Percentiles rank a stretch among this genome's conserved stretches.
phyloP scores from a whole-genome alignment of 2,329 filamentous ascomycete genomes.

The Aspergillus proliferans region DNA sequence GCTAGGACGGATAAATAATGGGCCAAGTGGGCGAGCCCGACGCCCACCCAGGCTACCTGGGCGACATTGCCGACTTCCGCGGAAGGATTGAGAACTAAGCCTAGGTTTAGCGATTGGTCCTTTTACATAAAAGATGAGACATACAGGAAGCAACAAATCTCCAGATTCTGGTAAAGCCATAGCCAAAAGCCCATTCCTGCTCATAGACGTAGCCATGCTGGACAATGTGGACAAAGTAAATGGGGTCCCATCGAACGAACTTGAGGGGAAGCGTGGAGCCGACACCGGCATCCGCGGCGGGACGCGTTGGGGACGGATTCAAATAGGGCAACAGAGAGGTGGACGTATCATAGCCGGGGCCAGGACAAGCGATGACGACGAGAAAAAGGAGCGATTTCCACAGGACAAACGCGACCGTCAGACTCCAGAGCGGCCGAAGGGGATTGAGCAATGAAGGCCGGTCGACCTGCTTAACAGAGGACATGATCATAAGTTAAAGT shows the following conservation, averaged over 20 bases:
- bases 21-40: slow-evolving; percentile 63
- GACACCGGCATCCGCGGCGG: not conserved
- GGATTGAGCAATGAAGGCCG: slow-evolving; percentile 18
- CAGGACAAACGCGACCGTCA: slow-evolving; percentile 40
- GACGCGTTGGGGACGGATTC: not conserved
- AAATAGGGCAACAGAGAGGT: slow-evolving; percentile 43
- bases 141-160: slow-evolving; percentile 31
- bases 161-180: slow-evolving; percentile 46
- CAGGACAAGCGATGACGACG: slow-evolving; percentile 47
- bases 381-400: slow-evolving; percentile 54
- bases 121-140: not conserved
- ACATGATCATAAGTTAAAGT: not conserved
- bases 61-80: slow-evolving; percentile 14
- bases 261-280: slow-evolving; percentile 28
- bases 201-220: slow-evolving; percentile 53
- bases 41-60: slow-evolving; percentile 47
- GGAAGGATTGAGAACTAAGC: slow-evolving; percentile 18
- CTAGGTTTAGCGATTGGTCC: slow-evolving; percentile 10
- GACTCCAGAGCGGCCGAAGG: slow-evolving; percentile 25
- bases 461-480: not conserved
- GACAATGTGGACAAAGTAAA: slow-evolving; percentile 54
- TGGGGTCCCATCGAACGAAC: slow-evolving; percentile 56
- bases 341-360: slow-evolving; percentile 59
- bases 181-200: slow-evolving; percentile 63
- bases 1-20: slow-evolving; percentile 71